These are phyloP conservation scores for Penicillium sp. DNA, from an alignment of 2,329 filamentous ascomycete genomes.

Conservation along the genomic window DNA sequence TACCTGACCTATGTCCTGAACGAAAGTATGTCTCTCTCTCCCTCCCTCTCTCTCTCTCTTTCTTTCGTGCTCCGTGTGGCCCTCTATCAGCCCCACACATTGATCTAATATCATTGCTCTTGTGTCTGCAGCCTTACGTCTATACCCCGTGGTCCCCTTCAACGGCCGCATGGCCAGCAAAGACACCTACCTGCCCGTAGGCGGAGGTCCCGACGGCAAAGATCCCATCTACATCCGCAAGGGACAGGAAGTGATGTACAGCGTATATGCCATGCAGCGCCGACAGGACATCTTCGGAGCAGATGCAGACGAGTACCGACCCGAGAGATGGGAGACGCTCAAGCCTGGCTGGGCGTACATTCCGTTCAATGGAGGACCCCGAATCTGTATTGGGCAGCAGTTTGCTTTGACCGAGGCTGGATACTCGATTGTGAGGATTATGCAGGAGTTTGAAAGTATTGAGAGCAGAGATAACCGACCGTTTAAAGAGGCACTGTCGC, in stretches of 20 bases:
- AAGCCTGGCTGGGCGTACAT: slow-evolving; percentile 32
- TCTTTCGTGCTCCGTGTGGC: background rate
- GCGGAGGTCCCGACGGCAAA: slow-evolving; percentile 55
- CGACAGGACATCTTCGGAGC: slow-evolving; percentile 44
- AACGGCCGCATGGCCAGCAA: slow-evolving; percentile 34
- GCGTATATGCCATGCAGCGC: slow-evolving; percentile 65
- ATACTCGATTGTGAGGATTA: slow-evolving; percentile 29
- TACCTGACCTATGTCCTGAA: slow-evolving; percentile 13
- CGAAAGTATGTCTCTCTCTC: background rate
- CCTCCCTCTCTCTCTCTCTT: background rate
- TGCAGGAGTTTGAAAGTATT: slow-evolving; percentile 25
- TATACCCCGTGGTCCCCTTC: slow-evolving; percentile 40
- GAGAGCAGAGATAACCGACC: slow-evolving; percentile 20
- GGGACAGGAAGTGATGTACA: slow-evolving; percentile 59
- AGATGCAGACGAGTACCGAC: slow-evolving; percentile 43
- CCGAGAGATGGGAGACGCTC: slow-evolving; percentile 32
- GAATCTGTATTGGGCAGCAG: slow-evolving; percentile 23
- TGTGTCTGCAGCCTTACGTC: slow-evolving; percentile 27
- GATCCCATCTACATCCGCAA: slow-evolving; percentile 60
- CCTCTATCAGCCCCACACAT: too few species aligned
- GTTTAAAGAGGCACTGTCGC: slow-evolving; percentile 21
- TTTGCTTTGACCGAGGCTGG: slow-evolving; percentile 32
- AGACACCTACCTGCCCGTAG: slow-evolving; percentile 37
- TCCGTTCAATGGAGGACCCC: slow-evolving; percentile 27
- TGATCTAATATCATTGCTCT: too few species aligned